phyloP scores from a whole-genome alignment of 345 rosid genomes.

The Sisymbrium altissimum region DNA sequence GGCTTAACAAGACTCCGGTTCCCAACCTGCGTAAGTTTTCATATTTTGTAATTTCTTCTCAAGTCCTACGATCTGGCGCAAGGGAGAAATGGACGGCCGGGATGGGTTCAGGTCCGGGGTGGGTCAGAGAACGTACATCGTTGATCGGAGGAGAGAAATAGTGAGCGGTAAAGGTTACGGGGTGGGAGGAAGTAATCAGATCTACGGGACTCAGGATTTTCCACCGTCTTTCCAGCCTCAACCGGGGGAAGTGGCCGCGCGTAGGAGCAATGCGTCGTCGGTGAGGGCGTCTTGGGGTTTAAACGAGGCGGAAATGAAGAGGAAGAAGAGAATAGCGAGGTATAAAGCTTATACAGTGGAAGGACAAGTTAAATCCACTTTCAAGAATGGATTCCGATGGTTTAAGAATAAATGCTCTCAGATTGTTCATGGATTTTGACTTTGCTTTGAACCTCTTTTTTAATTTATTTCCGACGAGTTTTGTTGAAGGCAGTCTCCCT shows the following conservation, averaged over 20 bases:
- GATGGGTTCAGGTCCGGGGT: slow-evolving; percentile 35
- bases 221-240: slow-evolving; percentile 41
- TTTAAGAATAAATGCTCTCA: too few relatives aligned
- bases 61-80: too few relatives aligned
- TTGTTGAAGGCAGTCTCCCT: neutral
- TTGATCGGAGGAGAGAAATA: slow-evolving; percentile 42
- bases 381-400: slow-evolving; percentile 56
- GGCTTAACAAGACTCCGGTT: neutral
- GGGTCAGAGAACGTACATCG: slow-evolving; percentile 30
- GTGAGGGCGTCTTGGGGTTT: slow-evolving; percentile 38
- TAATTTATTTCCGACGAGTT: neutral
- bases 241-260: slow-evolving; percentile 18
- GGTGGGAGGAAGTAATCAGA: slow-evolving; percentile 32
- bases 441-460: too few relatives aligned
- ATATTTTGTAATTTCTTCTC: too few relatives aligned
- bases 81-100: slow-evolving; percentile 38
- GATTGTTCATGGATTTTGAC: too few relatives aligned
- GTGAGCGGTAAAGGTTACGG: slow-evolving; percentile 44
- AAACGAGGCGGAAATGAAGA: slow-evolving; percentile 49
- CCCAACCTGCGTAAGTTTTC: neutral
- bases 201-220: slow-evolving; percentile 24
- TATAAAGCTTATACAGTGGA: slow-evolving; percentile 61
- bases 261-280: slow-evolving; percentile 22
- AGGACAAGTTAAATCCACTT: slow-evolving; percentile 50
- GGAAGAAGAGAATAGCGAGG: slow-evolving; percentile 61